A percentile compares a stretch with the other conserved stretches of the same genome.
phyloP scores from a whole-genome alignment of 2,329 filamentous ascomycete species.

The Fusarium cicatricum region DNA sequence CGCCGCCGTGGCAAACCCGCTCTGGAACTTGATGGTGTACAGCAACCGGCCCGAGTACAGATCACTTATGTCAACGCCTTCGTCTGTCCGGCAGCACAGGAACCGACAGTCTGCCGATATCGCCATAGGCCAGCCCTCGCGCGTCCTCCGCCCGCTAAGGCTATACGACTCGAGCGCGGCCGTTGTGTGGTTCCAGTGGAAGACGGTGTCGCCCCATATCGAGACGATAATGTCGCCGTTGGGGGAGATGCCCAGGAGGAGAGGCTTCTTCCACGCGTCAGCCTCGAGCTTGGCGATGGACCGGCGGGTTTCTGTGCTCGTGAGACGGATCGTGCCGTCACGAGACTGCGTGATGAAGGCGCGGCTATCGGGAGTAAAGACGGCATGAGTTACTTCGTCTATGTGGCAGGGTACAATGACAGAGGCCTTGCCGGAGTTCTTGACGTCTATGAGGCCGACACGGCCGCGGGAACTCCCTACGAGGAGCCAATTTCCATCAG shows the following conservation, averaged over 20 bases:
- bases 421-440: conserved; percentile 21
- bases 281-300: conserved; percentile 43
- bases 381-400: conserved; percentile 39
- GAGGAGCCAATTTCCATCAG: conserved; percentile 36
- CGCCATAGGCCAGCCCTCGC: conserved; percentile 48
- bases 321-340: conserved; percentile 43
- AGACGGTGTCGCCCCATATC: conserved; percentile 48
- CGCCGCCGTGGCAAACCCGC: conserved; percentile 44
- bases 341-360: conserved; percentile 38
- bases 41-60: conserved; percentile 46
- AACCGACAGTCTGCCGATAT: conserved; percentile 49
- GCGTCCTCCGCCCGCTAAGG: conserved; percentile 41
- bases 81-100: conserved; percentile 47
- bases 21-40: conserved; percentile 43
- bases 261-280: conserved; percentile 41
- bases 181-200: conserved; percentile 45
- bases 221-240: conserved; percentile 44
- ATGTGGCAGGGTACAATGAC: conserved; percentile 34
- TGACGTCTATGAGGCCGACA: conserved; percentile 36
- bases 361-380: conserved; percentile 39
- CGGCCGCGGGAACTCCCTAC: conserved; percentile 34
- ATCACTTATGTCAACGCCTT: conserved; percentile 48
- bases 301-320: conserved; percentile 24
- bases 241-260: conserved; percentile 40
- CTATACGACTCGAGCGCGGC: conserved; percentile 44